These are phyloP conservation scores for Apiospora arundinis DNA, from an alignment of 2,329 filamentous ascomycete genomes.

Conservation along the genomic window DNA sequence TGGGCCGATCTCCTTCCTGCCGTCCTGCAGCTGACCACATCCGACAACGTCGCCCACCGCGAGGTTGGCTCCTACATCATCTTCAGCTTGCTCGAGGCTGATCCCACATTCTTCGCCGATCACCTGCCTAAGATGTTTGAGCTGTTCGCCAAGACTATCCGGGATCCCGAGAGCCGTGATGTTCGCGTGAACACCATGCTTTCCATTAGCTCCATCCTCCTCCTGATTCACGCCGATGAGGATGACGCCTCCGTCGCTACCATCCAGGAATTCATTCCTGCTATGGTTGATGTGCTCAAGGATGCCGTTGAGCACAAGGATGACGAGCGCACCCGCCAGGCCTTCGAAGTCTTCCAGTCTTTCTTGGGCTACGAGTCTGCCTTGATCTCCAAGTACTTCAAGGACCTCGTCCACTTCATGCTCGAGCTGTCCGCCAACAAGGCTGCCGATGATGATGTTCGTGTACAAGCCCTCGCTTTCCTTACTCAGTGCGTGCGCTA, in stretches of 20 bases:
- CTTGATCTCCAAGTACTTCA: conserved; percentile 83
- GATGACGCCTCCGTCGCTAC: conserved; percentile 74
- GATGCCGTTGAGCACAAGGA: conserved; percentile 78
- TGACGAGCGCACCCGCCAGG: conserved; percentile 86
- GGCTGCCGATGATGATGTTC: conserved; percentile 80
- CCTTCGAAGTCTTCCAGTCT: conserved; percentile 97
- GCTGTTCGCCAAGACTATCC: conserved; percentile 86
- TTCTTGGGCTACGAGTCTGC: conserved; percentile 89
- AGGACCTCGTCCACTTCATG: conserved; percentile 92
- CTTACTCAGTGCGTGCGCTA: conserved; percentile 91
- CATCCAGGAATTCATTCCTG: conserved; percentile 81
- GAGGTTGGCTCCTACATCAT: conserved; percentile 94
- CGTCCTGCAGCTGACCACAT: conserved; percentile 80
- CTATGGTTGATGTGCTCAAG: conserved; percentile 91
- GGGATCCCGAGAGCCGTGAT: conserved; percentile 87
- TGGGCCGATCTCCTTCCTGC: conserved; percentile 82
- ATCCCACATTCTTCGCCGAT: conserved; percentile 83
- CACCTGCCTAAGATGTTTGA: conserved; percentile 81
- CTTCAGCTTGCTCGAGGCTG: conserved; percentile 87
- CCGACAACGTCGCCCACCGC: conserved; percentile 76
- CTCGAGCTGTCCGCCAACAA: conserved; percentile 82
- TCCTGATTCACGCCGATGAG: conserved; percentile 88
- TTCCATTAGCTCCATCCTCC: conserved; percentile 84
- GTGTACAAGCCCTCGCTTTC: conserved; percentile 91
- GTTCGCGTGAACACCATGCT: conserved; percentile 95